Evolutionary conservation across 2,329 filamentous ascomycete species (phyloP).

Genomic region (Claviceps pazoutovae): DNA sequence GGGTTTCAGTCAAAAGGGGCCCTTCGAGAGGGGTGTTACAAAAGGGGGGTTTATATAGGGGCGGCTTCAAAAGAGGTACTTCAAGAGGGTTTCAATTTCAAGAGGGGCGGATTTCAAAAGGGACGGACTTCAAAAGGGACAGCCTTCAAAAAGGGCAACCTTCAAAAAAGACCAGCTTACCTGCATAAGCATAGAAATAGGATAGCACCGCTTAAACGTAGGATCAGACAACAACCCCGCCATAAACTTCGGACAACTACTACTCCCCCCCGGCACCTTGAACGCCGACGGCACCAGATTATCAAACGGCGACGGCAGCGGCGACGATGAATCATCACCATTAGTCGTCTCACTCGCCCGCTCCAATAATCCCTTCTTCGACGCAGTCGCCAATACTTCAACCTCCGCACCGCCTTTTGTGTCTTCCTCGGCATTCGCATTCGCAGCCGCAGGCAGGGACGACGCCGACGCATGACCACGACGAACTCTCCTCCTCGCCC

Average conservation of each 20-base stretch:
- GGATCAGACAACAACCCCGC: constrained; percentile 48
- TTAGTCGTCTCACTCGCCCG: constrained; percentile 1
- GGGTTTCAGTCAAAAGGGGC: no score
- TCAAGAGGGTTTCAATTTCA: not conserved
- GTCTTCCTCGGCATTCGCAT: not conserved
- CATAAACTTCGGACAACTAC: constrained; percentile 54
- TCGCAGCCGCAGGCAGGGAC: no score
- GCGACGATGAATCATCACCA: constrained; percentile 6
- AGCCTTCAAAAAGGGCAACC: not conserved
- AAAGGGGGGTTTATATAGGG: no score
- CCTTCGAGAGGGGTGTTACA: no score
- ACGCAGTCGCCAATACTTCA: not conserved
- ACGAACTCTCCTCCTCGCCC: no score
- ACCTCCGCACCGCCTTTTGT: not conserved
- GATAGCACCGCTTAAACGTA: constrained; percentile 61
- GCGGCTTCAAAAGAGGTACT: not conserved
- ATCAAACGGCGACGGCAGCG: constrained; percentile 54
- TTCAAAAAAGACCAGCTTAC: constrained; percentile 24
- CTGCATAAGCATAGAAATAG: constrained; percentile 71
- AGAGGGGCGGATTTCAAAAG: not conserved
- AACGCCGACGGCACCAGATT: constrained; percentile 50
- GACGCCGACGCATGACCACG: no score
- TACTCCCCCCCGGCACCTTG: constrained; percentile 30
- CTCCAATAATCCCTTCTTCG: not conserved
- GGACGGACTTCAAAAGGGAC: not conserved